phyloP scores from a whole-genome alignment of 23 red algal species.

The Chondrus crispus region DNA sequence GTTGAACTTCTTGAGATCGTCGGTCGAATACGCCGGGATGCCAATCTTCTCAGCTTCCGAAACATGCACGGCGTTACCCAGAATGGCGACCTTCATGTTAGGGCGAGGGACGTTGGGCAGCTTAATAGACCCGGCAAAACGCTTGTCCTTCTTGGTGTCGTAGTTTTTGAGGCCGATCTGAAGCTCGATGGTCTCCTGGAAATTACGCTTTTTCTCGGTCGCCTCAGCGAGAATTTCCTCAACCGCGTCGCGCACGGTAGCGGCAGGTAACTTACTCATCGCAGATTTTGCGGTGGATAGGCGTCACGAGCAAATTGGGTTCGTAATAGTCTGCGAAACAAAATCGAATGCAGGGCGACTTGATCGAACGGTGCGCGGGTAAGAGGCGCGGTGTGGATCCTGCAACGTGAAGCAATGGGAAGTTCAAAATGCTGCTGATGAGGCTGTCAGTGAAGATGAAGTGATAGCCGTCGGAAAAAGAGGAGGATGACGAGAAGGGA shows the following conservation, averaged over 20 bases:
- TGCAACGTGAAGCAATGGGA: too few relatives aligned
- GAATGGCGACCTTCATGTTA: slow-evolving; percentile 93
- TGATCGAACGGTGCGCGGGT: too few relatives aligned
- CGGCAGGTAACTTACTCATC: slow-evolving; percentile 76
- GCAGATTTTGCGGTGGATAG: too few relatives aligned
- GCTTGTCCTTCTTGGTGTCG: slow-evolving; percentile 99
- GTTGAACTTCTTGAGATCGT: slow-evolving; percentile 99
- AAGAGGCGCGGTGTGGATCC: too few relatives aligned
- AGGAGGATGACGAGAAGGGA: too few relatives aligned
- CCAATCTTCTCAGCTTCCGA: slow-evolving; percentile 87
- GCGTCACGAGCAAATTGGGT: too few relatives aligned
- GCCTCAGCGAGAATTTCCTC: slow-evolving; percentile 82
- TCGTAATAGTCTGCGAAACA: too few relatives aligned
- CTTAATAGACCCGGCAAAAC: slow-evolving; percentile 92
- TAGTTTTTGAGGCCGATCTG: slow-evolving; percentile 99
- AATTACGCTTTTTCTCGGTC: slow-evolving; percentile 97
- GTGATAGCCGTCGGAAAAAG: too few relatives aligned
- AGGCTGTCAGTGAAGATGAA: too few relatives aligned
- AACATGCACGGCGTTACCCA: slow-evolving; percentile 89
- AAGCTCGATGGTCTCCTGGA: slow-evolving; percentile 98
- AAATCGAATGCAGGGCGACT: too few relatives aligned
- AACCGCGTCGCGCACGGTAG: slow-evolving; percentile 85
- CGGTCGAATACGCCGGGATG: slow-evolving; percentile 82
- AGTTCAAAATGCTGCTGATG: too few relatives aligned
- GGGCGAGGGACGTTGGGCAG: slow-evolving; percentile 89